phyloP scores from a whole-genome alignment of 768 basidiomycete species.

The Lepiota subincarnata region DNA sequence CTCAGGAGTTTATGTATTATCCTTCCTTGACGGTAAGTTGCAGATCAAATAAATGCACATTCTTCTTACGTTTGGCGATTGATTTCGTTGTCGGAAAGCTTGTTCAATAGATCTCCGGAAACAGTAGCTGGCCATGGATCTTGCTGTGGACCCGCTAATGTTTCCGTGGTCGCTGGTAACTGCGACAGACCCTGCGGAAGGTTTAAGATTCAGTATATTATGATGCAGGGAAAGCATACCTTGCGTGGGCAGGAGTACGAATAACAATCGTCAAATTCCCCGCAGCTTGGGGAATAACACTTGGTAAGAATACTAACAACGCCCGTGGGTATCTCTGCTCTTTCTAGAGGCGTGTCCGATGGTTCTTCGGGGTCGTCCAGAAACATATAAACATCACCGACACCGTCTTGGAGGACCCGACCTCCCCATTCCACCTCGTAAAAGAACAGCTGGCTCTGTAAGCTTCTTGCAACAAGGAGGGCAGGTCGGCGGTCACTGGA shows the following conservation, averaged over 20 bases:
- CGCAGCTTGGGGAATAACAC: slow-evolving; percentile 87
- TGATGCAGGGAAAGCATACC: slow-evolving; percentile 28
- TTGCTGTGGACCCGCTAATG: slow-evolving; percentile 43
- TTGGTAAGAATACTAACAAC: slow-evolving; percentile 83
- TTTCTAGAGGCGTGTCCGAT: slow-evolving; percentile 51
- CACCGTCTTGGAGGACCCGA: slow-evolving; percentile 76
- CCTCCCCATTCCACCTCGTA: slow-evolving; percentile 97
- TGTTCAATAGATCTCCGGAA: slow-evolving; percentile 32
- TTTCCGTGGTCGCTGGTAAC: slow-evolving; percentile 21
- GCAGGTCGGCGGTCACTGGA: slow-evolving; percentile 77
- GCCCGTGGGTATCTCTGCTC: slow-evolving; percentile 76
- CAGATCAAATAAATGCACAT: slow-evolving; percentile 2
- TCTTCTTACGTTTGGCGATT: slow-evolving; percentile 67
- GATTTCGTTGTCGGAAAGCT: slow-evolving; percentile 71
- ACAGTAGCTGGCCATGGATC: slow-evolving; percentile 47
- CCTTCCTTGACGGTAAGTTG: slow-evolving; percentile 23
- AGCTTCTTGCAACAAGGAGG: slow-evolving; percentile 79
- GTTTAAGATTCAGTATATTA: background rate
- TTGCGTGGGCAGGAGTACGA: slow-evolving; percentile 75
- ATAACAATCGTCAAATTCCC: slow-evolving; percentile 69
- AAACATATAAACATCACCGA: slow-evolving; percentile 95
- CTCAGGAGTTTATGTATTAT: slow-evolving; percentile 87
- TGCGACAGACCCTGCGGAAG: slow-evolving; percentile 22
- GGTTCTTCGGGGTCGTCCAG: slow-evolving; percentile 75
- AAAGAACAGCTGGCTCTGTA: slow-evolving; percentile 91